Percentiles rank a stretch among this genome's conserved stretches.
Conservation (phyloP, 176 grass and related monocot genomes). For the Bolboschoenus planiculmis region DNA sequence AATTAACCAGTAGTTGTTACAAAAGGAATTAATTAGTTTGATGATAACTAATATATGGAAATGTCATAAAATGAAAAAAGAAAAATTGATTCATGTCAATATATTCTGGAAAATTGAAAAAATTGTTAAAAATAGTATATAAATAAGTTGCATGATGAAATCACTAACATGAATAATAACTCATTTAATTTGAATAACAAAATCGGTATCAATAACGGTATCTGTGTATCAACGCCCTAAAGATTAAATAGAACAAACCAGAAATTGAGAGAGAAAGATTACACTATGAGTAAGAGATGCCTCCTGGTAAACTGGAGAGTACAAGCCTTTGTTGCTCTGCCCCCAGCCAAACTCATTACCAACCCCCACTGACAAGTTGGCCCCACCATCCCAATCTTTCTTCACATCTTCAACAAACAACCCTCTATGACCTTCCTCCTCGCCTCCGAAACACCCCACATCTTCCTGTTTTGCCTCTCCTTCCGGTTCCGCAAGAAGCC, state of each 20-base stretch:
- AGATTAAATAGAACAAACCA: background rate
- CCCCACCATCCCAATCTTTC: background rate
- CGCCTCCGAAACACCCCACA: background rate
- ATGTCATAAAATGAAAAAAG: background rate
- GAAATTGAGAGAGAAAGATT: conserved; percentile 9
- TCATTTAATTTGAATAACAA: too few species aligned
- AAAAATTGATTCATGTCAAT: too few species aligned
- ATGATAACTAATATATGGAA: background rate
- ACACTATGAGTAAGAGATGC: conserved; percentile 70
- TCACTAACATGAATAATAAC: too few species aligned
- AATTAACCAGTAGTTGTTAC: background rate
- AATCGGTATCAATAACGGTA: background rate
- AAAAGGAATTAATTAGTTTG: background rate
- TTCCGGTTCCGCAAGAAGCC: conserved; percentile 44
- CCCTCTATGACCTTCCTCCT: conserved; percentile 16
- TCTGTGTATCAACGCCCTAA: background rate
- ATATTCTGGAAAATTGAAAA: too few species aligned
- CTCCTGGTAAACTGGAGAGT: conserved; percentile 16
- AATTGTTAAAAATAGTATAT: too few species aligned
- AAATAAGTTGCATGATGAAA: too few species aligned
- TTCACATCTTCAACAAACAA: conserved; percentile 14
- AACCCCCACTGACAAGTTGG: conserved; percentile 33
- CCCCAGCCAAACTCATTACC: conserved; percentile 59
- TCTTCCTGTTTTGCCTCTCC: conserved; percentile 2
- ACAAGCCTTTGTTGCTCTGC: conserved; percentile 45